Percentiles rank a stretch among this genome's conserved stretches.
These are phyloP conservation scores for Phialophora chinensis DNA, from an alignment of 2,329 filamentous ascomycete genomes.

Conservation along the genomic window DNA sequence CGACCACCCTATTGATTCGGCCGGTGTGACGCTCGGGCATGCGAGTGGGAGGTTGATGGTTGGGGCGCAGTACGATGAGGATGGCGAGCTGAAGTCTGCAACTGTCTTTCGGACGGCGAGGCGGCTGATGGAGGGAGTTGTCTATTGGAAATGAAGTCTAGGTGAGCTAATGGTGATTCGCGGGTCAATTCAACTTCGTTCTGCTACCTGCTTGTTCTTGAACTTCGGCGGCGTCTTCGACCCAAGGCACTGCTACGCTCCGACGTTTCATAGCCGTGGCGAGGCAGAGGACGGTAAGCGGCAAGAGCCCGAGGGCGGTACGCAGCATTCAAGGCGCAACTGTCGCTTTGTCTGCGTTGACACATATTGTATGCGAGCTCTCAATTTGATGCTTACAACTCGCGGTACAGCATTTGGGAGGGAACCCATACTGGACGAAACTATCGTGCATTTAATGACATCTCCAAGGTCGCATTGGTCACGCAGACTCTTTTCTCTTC, in stretches of 20 bases:
- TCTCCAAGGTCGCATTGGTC: background rate
- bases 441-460: background rate
- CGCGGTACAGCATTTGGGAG: background rate
- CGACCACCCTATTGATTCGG: background rate
- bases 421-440: background rate
- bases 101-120: slow-evolving; percentile 9
- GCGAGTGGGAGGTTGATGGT: slow-evolving; percentile 6
- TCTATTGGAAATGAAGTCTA: slow-evolving; percentile 5
- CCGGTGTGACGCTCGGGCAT: slow-evolving; percentile 8
- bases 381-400: background rate
- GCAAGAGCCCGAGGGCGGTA: background rate
- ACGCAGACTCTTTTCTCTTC: background rate
- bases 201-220: background rate
- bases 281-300: no score
- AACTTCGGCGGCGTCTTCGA: background rate
- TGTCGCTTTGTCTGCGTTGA: background rate
- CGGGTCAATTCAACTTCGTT: background rate
- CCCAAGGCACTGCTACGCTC: background rate
- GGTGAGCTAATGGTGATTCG: background rate
- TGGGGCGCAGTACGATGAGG: background rate
- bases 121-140: slow-evolving; percentile 1
- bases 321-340: no score
- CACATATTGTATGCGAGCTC: background rate
- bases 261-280: background rate
- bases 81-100: background rate